Evolutionary conservation across 202 grass and related monocot genomes (phyloP), one percentile per base, ranked within the genome.

Genomic region (Cymbopogon flexuosus): DNA sequence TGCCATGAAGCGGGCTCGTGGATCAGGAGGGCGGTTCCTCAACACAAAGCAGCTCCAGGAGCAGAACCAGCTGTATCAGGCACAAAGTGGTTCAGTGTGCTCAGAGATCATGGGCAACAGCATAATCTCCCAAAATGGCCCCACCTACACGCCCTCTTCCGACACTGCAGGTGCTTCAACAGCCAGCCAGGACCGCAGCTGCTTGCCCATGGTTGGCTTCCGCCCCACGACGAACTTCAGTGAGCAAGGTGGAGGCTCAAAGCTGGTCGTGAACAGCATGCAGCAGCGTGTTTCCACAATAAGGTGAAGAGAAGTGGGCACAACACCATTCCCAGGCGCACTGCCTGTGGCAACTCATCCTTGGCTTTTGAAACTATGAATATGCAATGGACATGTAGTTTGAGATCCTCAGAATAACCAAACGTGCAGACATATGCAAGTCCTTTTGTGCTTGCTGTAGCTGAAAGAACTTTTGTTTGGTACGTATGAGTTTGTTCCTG

Each of bases 1-100:
- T 36, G 96, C 96, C 40, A 93, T 99, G 96, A 95, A 99, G 52
- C 81, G 96, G 70, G 92, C 84, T 66, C 89, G 96, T 65, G 96
- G 96, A 85, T 91, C 88, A 11, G 92, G 96, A 51, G 96, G 96
- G 33, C 82, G 90, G 30, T 99, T 99, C 90, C 90, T 99, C 29
- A 99, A 99, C 80, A 90, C 86, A 36, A 93, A 93, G 75, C 83
- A 94, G 86, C 85, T 88, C 4, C 31, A 86, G 31, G 80, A 87
- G 65, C 86, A 83, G 91, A 81, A 33, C 23, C 85, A 78, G 51
- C 78, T 84, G 66, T 35, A 68, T 13, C 84, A 85, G 63, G 49
- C 36, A 68, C 37, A 77, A 46, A 75, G 65, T 47, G 81, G 66
- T 57, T 70, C 83, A 68, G 76, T 39, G 57, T 56, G 57, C 65